Percentiles rank a stretch among this genome's conserved stretches.
phyloP scores from a whole-genome alignment of 192 early-diverging fungal species.

The Coemansia sp. region DNA sequence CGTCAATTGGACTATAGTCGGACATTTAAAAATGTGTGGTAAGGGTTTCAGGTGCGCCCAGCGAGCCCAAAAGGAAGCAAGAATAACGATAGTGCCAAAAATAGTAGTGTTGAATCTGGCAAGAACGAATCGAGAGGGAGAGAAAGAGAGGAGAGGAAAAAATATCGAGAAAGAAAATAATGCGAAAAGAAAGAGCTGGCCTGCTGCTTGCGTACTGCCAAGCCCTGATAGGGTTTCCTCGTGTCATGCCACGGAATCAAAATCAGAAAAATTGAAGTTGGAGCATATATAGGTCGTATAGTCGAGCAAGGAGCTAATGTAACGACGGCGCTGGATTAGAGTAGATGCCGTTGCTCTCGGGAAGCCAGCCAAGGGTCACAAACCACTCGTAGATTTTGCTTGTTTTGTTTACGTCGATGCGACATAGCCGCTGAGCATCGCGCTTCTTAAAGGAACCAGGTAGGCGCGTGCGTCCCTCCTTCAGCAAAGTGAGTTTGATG shows the following conservation, averaged over 20 bases:
- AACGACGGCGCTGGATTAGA: conserved; percentile 11
- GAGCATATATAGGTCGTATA: background rate
- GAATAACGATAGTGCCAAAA: background rate
- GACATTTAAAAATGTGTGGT: conserved; percentile 38
- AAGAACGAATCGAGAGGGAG: too few species aligned
- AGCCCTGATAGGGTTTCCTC: too few species aligned
- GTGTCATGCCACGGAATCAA: too few species aligned
- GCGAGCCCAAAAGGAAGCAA: conserved; percentile 1
- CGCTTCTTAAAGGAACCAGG: conserved; percentile 76
- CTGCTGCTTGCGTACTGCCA: too few species aligned
- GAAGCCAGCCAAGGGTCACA: conserved; percentile 84
- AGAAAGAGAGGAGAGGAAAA: too few species aligned
- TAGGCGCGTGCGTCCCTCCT: conserved; percentile 42
- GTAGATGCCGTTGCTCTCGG: conserved; percentile 38
- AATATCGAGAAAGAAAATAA: background rate
- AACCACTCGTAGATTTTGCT: conserved; percentile 90
- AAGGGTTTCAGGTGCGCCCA: background rate
- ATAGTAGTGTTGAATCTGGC: too few species aligned
- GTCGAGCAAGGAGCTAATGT: background rate
- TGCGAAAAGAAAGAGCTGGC: too few species aligned
- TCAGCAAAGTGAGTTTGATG: conserved; percentile 79
- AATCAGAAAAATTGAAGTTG: too few species aligned
- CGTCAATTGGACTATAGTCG: conserved; percentile 44
- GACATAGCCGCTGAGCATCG: conserved; percentile 88
- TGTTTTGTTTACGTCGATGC: conserved; percentile 95